phyloP scores from a whole-genome alignment of 192 early-diverging fungal species.

The Coemansia sp. region DNA sequence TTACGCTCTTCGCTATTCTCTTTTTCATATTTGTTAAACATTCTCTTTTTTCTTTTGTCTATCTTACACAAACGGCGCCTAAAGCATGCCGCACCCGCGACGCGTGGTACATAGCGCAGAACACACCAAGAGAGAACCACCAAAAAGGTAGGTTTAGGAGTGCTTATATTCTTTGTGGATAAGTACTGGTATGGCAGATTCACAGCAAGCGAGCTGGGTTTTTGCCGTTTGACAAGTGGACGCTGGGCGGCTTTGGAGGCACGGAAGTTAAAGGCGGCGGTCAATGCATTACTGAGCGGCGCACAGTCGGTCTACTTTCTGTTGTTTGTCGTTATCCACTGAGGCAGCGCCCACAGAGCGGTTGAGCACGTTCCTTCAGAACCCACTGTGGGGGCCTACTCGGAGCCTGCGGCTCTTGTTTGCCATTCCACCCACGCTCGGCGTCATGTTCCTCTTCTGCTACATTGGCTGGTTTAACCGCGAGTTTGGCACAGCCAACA shows the following conservation, averaged over 20 bases:
- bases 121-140: too few relatives aligned
- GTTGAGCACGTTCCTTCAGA: conserved; percentile 42
- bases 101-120: too few relatives aligned
- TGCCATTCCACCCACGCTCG: conserved; percentile 33
- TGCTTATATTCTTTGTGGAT: conserved; percentile 67
- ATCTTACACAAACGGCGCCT: too few relatives aligned
- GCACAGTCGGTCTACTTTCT: conserved; percentile 67
- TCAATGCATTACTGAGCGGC: conserved; percentile 50
- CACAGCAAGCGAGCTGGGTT: too few relatives aligned
- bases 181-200: conserved; percentile 39
- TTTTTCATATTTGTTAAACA: too few relatives aligned
- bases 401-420: conserved; percentile 32
- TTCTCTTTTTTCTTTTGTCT: too few relatives aligned
- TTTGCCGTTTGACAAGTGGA: too few relatives aligned
- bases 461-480: neutral
- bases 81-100: too few relatives aligned
- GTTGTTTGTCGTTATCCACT: too few relatives aligned
- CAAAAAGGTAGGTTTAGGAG: too few relatives aligned
- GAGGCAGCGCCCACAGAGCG: conserved; percentile 17
- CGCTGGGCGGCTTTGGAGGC: too few relatives aligned
- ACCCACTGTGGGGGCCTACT: conserved; percentile 50
- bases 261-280: conserved; percentile 31
- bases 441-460: conserved; percentile 31
- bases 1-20: too few relatives aligned
- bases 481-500: conserved; percentile 58